phyloP scores from a whole-genome alignment of 345 rosid genomes.

The Lumnitzera littorea region DNA sequence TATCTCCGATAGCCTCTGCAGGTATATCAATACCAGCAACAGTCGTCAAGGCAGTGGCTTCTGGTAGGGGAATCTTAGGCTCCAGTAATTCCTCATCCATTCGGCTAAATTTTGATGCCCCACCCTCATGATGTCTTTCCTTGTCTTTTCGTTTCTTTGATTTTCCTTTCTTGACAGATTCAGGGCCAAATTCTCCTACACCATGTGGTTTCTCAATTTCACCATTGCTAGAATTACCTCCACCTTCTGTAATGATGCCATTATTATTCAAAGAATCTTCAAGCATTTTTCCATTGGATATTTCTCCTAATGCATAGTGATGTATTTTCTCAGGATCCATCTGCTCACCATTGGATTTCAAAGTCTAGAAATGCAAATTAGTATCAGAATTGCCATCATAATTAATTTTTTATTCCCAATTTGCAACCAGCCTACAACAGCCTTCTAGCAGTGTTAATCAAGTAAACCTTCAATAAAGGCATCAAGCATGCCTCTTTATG shows the following conservation, averaged over 20 bases:
- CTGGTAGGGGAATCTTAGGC: conserved; percentile 38
- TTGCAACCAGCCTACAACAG: conserved; percentile 20
- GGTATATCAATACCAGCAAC: conserved; percentile 56
- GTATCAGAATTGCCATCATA: conserved; percentile 24
- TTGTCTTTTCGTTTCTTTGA: background rate
- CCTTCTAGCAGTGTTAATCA: background rate
- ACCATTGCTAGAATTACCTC: too few species aligned
- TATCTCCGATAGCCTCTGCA: conserved; percentile 51
- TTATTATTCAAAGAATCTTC: conserved; percentile 10
- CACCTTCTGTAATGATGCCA: too few species aligned
- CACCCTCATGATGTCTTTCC: background rate
- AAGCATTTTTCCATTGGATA: conserved; percentile 12
- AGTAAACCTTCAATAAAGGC: too few species aligned
- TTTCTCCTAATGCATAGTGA: conserved; percentile 32
- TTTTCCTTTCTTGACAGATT: too few species aligned
- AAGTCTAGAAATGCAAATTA: conserved; percentile 11
- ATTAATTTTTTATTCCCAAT: conserved; percentile 51
- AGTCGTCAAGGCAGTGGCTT: conserved; percentile 33
- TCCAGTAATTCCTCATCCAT: conserved; percentile 8
- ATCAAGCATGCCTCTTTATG: too few species aligned
- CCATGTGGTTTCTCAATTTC: too few species aligned
- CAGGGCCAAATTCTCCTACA: too few species aligned
- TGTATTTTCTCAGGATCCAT: conserved; percentile 31
- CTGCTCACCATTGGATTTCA: conserved; percentile 7
- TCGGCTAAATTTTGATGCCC: background rate